These are phyloP conservation scores for Melampsora americana DNA, from an alignment of 1,284 basidiomycete genomes.

Conservation along the genomic window DNA sequence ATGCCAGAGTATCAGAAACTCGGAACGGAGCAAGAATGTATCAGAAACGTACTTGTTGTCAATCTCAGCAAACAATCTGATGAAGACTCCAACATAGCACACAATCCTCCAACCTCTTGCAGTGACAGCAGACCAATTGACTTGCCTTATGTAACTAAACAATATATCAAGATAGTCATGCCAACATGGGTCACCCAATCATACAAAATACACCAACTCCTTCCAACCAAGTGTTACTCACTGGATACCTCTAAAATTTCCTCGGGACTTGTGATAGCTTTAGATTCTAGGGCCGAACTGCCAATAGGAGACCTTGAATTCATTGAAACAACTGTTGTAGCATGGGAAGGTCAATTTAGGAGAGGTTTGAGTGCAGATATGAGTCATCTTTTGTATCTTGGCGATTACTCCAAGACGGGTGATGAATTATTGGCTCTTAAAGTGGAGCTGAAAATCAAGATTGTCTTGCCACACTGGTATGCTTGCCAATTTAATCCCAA, in stretches of 20 bases:
- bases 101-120: background rate
- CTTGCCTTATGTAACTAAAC: background rate
- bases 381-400: conserved; percentile 23
- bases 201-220: conserved; percentile 17
- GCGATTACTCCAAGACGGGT: conserved; percentile 1
- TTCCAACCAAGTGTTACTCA: conserved; percentile 12
- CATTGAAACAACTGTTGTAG: conserved; percentile 20
- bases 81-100: background rate
- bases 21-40: conserved; percentile 2
- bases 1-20: conserved; percentile 23
- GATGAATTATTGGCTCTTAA: conserved; percentile 14
- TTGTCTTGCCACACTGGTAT: conserved; percentile 41
- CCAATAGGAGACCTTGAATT: conserved; percentile 19
- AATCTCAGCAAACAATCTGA: background rate
- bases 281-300: conserved; percentile 14
- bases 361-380: conserved; percentile 9
- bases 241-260: conserved; percentile 29
- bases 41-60: conserved; percentile 12
- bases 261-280: conserved; percentile 29
- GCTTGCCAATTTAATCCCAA: background rate
- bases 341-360: conserved; percentile 30
- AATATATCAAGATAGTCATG: conserved; percentile 19
- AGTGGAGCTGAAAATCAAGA: conserved; percentile 10
- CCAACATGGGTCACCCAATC: conserved; percentile 39
- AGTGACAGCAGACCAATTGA: background rate